Base-by-base conservation (phyloP, 2,329 filamentous ascomycete genomes). In the Drechslera avenae region DNA sequence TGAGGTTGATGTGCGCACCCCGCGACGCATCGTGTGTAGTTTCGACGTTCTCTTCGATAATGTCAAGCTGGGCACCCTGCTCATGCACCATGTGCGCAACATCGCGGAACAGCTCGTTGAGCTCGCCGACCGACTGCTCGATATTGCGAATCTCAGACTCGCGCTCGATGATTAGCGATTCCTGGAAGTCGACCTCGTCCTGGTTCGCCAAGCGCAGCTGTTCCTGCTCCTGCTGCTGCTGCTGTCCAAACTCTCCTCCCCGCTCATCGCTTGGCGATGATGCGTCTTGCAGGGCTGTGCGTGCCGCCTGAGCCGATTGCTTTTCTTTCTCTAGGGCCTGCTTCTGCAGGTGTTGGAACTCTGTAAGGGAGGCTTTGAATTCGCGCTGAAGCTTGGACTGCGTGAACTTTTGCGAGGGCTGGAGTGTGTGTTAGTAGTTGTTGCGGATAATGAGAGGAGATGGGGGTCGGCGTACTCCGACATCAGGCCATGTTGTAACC, bases 121-220 rank as follows among this genome's bases (percentile, higher is more conserved):
- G 79, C 68, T 99, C 94, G 47, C 89, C 89, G 5, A 99, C 94
- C 47, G 90, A 91, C 74, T 97, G 92, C 77, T 97, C 94, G 66
- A 99, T 99, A 71, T 96, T 95, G 56, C 92, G 87, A 61, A 99
- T 99, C 78, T 99, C 94, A 50, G 91, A 86, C 75, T 99, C 94
- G 46, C 95, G 91, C 80, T 99, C 93, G 54, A 95, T 87, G 69
- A 99, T 99, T 51, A 99, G 80, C 13, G 89, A 87, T 63, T 99
- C 94, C 71, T 99, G 94, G 78, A 97, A 99, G 71, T 99, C 93
- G 35, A 99, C 94, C 69, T 99, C 95, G 63, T 91, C 88, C 73
- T 99, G 94, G 21, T 90, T 84, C 1, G 92, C 94, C 7, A 97
- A 81, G 48, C 90, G 89, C 10, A 89, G 80, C 62, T 92, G 84